Base-by-base conservation (phyloP, 2,329 filamentous ascomycete genomes). In the Magnaporthiopsis poae region DNA sequence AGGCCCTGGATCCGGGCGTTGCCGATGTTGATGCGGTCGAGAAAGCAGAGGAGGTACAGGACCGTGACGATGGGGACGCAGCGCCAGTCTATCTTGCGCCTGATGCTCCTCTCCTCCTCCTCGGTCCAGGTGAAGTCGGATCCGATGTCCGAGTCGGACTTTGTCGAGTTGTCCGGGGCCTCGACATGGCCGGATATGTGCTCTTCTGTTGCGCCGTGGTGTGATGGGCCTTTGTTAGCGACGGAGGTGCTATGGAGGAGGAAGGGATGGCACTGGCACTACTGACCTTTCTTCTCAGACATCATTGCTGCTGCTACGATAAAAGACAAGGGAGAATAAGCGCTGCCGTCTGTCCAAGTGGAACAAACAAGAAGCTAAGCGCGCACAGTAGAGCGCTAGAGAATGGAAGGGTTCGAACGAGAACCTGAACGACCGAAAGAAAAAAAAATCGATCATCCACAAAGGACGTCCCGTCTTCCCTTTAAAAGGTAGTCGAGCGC, bases 1-100 rank as follows among this genome's bases (percentile, higher is more conserved):
- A 86, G 77, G 25, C 84, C 84, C 68, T 84, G 80, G 65, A 86
- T 85, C 61, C 81, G 78, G 2, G 83, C 84, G 73, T 86, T 86
- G 68, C 84, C 81, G 66, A 83, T 80, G 69, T 83, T 81, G 69
- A 71, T 67, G 11, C 71, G 69, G 67, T 73, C 72, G 35, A 76
- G 71, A 68, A 76, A 76, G 71, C 81, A 84, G 18, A 85, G 73
- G 69, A 85, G 75, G 70, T 85, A 86, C 15, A 86, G 73, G 9
- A 83, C 70, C 0, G 83, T 85, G 13, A 84, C 80, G 31, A 82
- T 72, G 0, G 83, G 83, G 25, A 85, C 78, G 33, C 82, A 77
- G 68, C 81, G 79, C 74, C 77, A 79, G 64, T 86, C 83, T 60
- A 86, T 75, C 74, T 83, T 84, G 69, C 78, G 80, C 67, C 82